Base-by-base conservation (phyloP, 1,284 basidiomycete species). In the Retiboletus flavoniger region DNA sequence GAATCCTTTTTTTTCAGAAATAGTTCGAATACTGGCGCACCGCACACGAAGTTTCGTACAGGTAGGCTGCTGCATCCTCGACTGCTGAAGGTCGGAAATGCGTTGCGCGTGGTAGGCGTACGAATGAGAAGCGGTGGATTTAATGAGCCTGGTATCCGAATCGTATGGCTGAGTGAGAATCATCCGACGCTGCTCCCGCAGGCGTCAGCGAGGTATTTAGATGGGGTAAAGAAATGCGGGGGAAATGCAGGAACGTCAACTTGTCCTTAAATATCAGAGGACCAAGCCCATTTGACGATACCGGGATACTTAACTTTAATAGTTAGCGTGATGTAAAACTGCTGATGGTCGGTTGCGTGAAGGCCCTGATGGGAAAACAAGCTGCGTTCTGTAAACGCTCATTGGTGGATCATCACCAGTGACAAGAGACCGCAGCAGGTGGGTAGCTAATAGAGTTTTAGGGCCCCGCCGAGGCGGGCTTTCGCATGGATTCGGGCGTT, bases 11-110 rank as follows among this genome's bases (percentile, higher is more conserved):
- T 60, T 47, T 44, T 32, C 21, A 14, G 77, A 71, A 41, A 76
- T 17, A 51, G 57, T 35, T 45, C 41, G 53, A 53, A 49, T 29
- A 9, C 7, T 29, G 26, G 40, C 68, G 48, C 54, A 72, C 68
- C 70, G 57, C 19, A 73, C 68, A 54, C 70, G 71, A 29, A 73
- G 65, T 49, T 54, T 67, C 39, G 70, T 75, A 65, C 73, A 75
- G n/a, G 79, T 80, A 1, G 78, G 78, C 7, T 67, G 69, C 60
- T 79, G 78, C 72, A 78, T 78, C 53, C 54, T 63, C 24, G 54
- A 55, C 53, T 42, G 54, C 16, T 50, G 58, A 46, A 28, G 21
- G 47, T 38, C 49, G 46, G 56, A 36, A 36, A 40, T 50, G 53
- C 40, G 61, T 47, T 50, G 62, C 3, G 55, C 21, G 53, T 68